Base-by-base conservation (phyloP, 331 rosid species). In the Pyrus hybrid region DNA sequence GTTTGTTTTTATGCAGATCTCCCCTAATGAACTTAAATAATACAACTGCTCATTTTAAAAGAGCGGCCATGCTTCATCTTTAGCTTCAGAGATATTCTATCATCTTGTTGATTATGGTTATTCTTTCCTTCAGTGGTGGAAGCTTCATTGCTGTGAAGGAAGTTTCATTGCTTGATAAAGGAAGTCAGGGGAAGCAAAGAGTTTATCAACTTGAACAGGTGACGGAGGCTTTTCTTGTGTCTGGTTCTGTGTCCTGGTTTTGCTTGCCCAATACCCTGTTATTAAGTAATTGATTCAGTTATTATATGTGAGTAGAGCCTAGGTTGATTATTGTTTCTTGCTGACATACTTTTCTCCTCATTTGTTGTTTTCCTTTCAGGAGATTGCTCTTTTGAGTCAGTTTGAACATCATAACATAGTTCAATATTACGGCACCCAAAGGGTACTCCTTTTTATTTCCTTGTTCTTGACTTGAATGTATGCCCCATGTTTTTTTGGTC, bases 341-440 rank as follows among this genome's bases (percentile, higher is more conserved):
- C 30, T 33, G 10, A 60, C 21, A 54, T 76, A 14, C 58, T 80
- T 51, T 76, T 70, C n/a, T 70, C 64, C 74, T 72, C 26, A 80
- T 67, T 54, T 22, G 71, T 8, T 84, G 79, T 68, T 80, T 86
- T 54, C 47, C 74, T 74, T 78, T 73, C 97, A 93, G 98, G 98
- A 94, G 90, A 91, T 94, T 79, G 90, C 86, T 14, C 95, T 94
- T 72, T 78, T 94, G 86, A 91, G 98, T 70, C 91, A 87, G 80
- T 94, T 91, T 68, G 96, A 94, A 83, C 98, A 94, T 58, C 94
- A 87, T 76, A 94, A 94, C 83, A 88, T 94, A 86, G 99, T 94
- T 68, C 95, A 84, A 81, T 94, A 94, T 78, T 85, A 83, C 21
- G 99, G 96, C 81, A 94, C 97, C 7, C 85, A 84, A 43, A 91